Conservation (phyloP, 768 basidiomycete species). For the Mycena crocata region DNA sequence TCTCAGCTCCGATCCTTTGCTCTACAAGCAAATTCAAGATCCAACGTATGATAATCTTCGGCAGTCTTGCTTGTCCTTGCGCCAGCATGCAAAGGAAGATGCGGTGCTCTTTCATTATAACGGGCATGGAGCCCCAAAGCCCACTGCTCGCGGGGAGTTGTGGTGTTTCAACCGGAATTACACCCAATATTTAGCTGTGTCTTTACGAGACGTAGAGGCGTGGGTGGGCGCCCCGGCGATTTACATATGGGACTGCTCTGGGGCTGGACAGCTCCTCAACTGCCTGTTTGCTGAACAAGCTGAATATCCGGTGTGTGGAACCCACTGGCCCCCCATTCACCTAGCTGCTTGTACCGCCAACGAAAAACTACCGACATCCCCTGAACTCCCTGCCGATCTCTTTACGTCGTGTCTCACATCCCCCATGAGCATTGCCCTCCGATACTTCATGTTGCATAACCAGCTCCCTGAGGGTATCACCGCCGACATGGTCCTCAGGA, state of each 20-base stretch:
- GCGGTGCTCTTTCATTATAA: slow-evolving; percentile 97
- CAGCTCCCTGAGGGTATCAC: slow-evolving; percentile 84
- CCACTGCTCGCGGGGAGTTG: slow-evolving; percentile 93
- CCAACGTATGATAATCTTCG: slow-evolving; percentile 95
- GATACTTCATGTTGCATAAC: slow-evolving; percentile 93
- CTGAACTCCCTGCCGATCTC: slow-evolving; percentile 96
- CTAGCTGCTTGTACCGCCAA: slow-evolving; percentile 94
- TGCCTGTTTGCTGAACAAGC: slow-evolving; percentile 89
- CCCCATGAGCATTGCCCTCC: slow-evolving; percentile 96
- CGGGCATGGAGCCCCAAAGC: slow-evolving; percentile 97
- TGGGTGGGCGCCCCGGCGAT: slow-evolving; percentile 97
- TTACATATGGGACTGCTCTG: slow-evolving; percentile 99
- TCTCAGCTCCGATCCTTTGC: slow-evolving; percentile 90
- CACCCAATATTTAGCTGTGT: slow-evolving; percentile 98
- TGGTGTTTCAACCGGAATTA: slow-evolving; percentile 99
- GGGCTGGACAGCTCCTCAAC: slow-evolving; percentile 92
- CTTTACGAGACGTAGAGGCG: slow-evolving; percentile 90
- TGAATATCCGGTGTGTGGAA: slow-evolving; percentile 71
- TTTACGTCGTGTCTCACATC: slow-evolving; percentile 98
- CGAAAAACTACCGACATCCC: slow-evolving; percentile 93
- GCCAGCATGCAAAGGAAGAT: slow-evolving; percentile 93
- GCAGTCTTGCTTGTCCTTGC: slow-evolving; percentile 83
- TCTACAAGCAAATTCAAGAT: slow-evolving; percentile 96
- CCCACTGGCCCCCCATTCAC: slow-evolving; percentile 87
- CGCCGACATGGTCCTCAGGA: slow-evolving; percentile 92